These are phyloP conservation scores for Lavandula angustifolia DNA, from an alignment of 257 asterid genomes.

Conservation along the genomic window DNA sequence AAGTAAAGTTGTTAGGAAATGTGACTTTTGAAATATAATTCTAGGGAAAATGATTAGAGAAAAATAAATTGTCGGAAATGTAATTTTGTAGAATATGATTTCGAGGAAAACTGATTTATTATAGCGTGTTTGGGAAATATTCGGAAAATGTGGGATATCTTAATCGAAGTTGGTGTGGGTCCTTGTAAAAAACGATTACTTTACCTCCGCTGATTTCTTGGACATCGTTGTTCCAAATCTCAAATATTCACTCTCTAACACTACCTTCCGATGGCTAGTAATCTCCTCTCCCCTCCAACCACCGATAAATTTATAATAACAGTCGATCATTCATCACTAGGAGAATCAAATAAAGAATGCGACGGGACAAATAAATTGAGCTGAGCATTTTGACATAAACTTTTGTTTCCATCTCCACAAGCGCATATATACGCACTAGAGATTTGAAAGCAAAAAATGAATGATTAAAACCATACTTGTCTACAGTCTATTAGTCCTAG, in stretches of 20 bases:
- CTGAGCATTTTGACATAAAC: conserved; percentile 39
- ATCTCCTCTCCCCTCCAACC: conserved; percentile 37
- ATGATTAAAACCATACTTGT: conserved; percentile 49
- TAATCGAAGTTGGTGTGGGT: too few species aligned
- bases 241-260: conserved; percentile 50
- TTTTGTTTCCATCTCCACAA: conserved; percentile 50
- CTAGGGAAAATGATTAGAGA: too few species aligned
- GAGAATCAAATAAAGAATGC: conserved; percentile 32
- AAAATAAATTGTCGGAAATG: too few species aligned
- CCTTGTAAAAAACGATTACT: too few species aligned
- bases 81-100: too few species aligned
- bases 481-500: conserved; percentile 29
- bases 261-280: conserved; percentile 54
- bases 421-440: conserved; percentile 47
- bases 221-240: conserved; percentile 46
- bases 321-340: conserved; percentile 35
- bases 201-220: conserved; percentile 31
- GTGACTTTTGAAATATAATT: too few species aligned
- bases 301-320: background rate
- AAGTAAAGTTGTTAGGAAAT: too few species aligned
- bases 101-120: too few species aligned
- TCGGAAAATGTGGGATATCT: too few species aligned
- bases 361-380: conserved; percentile 29
- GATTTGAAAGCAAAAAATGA: conserved; percentile 42
- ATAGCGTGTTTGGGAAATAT: too few species aligned